Percentiles rank a stretch among this genome's conserved stretches.
phyloP scores from a whole-genome alignment of 2,329 filamentous ascomycete genomes.

The Fusarium begoniae region DNA sequence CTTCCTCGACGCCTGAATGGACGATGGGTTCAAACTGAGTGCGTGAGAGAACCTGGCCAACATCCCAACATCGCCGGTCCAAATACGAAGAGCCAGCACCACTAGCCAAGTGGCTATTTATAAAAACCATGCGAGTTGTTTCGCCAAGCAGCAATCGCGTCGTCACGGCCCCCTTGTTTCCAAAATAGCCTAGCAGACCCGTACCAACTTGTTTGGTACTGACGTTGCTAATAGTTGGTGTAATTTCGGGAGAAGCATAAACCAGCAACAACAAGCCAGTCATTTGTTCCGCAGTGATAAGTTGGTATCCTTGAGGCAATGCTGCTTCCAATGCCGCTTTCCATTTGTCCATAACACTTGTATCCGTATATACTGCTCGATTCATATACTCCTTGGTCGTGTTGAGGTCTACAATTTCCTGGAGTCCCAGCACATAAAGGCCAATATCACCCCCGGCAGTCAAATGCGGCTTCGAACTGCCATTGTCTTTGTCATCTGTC shows the following conservation, averaged over 20 bases:
- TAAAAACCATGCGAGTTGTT: conserved; percentile 86
- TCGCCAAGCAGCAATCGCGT: conserved; percentile 87
- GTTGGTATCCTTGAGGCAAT: conserved; percentile 78
- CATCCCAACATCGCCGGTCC: conserved; percentile 91
- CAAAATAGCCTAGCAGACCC: conserved; percentile 90
- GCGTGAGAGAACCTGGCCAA: conserved; percentile 77
- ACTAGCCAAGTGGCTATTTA: conserved; percentile 92
- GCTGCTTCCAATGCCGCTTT: conserved; percentile 77
- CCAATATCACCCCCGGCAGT: conserved; percentile 76
- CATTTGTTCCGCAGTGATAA: conserved; percentile 84
- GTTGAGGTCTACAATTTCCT: conserved; percentile 90
- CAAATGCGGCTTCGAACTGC: conserved; percentile 50
- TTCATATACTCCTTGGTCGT: conserved; percentile 81
- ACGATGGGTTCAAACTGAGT: conserved; percentile 81
- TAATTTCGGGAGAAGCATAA: conserved; percentile 82
- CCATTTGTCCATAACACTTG: conserved; percentile 78
- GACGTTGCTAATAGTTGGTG: conserved; percentile 79
- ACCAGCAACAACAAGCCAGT: conserved; percentile 85
- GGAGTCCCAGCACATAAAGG: conserved; percentile 88
- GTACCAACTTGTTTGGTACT: conserved; percentile 88
- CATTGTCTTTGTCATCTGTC: conserved; percentile 45
- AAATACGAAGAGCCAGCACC: conserved; percentile 80
- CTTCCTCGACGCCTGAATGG: conserved; percentile 70
- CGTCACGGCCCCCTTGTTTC: conserved; percentile 92
- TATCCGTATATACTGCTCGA: conserved; percentile 73